Evolutionary conservation across 176 grass and related monocot species (phyloP).

Genomic region (Eleusine indica): DNA sequence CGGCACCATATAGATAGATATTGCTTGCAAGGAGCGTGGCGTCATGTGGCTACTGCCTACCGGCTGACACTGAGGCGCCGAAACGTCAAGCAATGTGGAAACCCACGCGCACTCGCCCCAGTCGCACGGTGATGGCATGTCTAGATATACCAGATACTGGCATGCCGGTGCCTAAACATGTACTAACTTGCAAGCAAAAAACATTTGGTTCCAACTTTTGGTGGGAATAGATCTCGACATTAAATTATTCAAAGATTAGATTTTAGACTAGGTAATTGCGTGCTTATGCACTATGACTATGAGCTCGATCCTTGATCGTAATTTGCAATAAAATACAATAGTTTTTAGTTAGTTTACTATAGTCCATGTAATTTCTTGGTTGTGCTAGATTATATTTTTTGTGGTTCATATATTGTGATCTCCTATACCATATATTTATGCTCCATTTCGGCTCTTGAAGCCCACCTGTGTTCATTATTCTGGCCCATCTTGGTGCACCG

Average conservation of each 20-base stretch:
- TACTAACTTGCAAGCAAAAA: conserved; percentile 12
- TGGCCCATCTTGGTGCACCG: too few species aligned
- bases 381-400: too few species aligned
- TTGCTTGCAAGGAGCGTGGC: neutral
- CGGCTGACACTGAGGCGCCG: neutral
- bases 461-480: too few species aligned
- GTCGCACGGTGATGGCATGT: neutral
- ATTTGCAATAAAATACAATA: too few species aligned
- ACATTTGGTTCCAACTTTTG: neutral
- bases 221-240: neutral
- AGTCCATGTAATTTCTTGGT: too few species aligned
- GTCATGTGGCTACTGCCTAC: neutral
- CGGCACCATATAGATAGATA: neutral
- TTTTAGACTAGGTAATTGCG: too few species aligned
- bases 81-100: conserved; percentile 22
- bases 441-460: too few species aligned
- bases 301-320: too few species aligned
- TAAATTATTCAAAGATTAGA: neutral
- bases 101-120: neutral
- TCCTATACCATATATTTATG: too few species aligned
- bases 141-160: neutral
- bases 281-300: too few species aligned
- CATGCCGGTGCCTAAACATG: conserved; percentile 12
- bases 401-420: too few species aligned
- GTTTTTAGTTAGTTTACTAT: too few species aligned